phyloP scores from a whole-genome alignment of 805 yeast species.

The Suhomyces xylopsoci region DNA sequence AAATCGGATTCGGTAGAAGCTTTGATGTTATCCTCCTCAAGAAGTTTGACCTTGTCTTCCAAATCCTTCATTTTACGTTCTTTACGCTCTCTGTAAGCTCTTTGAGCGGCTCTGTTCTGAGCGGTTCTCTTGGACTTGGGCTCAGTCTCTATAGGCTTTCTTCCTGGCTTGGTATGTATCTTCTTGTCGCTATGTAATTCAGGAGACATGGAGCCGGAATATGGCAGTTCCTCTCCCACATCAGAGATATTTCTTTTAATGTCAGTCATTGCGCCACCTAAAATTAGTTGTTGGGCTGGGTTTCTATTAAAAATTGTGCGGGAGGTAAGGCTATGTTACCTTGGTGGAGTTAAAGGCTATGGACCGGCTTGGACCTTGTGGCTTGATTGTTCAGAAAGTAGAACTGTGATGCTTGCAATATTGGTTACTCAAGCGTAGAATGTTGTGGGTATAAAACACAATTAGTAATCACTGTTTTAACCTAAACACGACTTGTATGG shows the following conservation, averaged over 20 bases:
- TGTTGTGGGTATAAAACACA: neutral
- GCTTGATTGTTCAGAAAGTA: neutral
- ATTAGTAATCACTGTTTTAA: neutral
- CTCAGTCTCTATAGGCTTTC: constrained; percentile 75
- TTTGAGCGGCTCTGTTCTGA: constrained; percentile 97
- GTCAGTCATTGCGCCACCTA: constrained; percentile 21
- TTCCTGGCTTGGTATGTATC: constrained; percentile 61
- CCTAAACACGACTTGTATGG: neutral
- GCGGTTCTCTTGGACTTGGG: constrained; percentile 91
- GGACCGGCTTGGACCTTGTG: neutral
- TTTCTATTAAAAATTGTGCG: neutral
- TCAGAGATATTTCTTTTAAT: constrained; percentile 32
- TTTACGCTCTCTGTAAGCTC: constrained; percentile 94
- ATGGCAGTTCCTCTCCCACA: constrained; percentile 6
- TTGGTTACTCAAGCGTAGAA: neutral
- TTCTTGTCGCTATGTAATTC: constrained; percentile 35
- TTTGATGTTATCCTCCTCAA: constrained; percentile 70
- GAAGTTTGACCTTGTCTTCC: constrained; percentile 67
- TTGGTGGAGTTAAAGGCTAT: no score
- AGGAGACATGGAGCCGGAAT: constrained; percentile 6
- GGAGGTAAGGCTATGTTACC: neutral
- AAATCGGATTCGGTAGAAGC: constrained; percentile 71
- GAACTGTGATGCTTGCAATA: neutral
- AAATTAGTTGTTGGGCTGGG: neutral
- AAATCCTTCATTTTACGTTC: constrained; percentile 82